Base-by-base conservation (phyloP, 1,284 basidiomycete genomes). In the Ustilago shanxiensis region DNA sequence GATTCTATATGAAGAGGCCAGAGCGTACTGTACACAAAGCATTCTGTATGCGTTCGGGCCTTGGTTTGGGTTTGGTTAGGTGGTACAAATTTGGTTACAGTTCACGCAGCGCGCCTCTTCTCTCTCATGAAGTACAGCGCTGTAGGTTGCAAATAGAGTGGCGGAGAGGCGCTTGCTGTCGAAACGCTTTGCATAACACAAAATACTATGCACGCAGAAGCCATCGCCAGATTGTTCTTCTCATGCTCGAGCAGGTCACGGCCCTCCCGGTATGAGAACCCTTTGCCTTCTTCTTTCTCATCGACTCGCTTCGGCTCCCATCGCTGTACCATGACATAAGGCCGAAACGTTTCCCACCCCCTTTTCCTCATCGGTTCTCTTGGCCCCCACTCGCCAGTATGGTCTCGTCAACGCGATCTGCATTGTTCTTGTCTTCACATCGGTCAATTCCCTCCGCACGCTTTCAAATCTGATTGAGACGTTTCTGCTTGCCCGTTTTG, bases 371-470 rank as follows among this genome's bases (percentile, higher is more conserved):
- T 26, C 47, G 49, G 22, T n/a, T 33, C n/a, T 33, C 31, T 52
- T 52, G 31, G 18, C 50, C 50, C 50, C n/a, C n/a, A n/a, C n/a
- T 52, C 28, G 50, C 49, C 49, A 50, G n/a, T n/a, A 50, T 6
- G 24, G 5, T 50, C 49, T 50, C 49, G 49, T 29, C 50, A 52
- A 52, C 50, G 13, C 26, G 47, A 26, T 28, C n/a, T 28, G 5
- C 47, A 49, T 26, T 24, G 35, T 13, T 39, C 9, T 5, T n/a
- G 13, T 59, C 22, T 52, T 26, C 50, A 52, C 47, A 45, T 59
- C 57, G 24, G 57, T 39, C 57, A 59, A 49, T 59, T 59, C 57
- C n/a, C 16, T 50, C 22, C 22, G n/a, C 44, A 14, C 28, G 24
- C 26, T 49, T 49, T n/a, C 3, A 35, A 18, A 39, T 14, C n/a